These are phyloP conservation scores for Cytospora mali DNA, from an alignment of 2,329 filamentous ascomycete species.

Conservation along the genomic window DNA sequence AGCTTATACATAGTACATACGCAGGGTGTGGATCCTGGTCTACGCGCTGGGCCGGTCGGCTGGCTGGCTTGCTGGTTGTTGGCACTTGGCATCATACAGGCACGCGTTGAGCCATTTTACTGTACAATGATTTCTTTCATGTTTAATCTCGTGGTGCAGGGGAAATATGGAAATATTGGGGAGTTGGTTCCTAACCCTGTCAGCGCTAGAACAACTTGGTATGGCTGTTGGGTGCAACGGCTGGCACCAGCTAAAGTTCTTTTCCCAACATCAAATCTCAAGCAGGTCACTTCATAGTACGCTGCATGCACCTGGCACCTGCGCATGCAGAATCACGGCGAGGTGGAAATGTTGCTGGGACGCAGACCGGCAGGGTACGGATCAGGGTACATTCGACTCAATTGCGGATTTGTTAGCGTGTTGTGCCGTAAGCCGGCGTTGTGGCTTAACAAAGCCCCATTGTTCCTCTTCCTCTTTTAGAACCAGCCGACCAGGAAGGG, in stretches of 20 bases:
- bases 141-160: conserved; percentile 18
- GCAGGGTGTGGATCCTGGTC: background rate
- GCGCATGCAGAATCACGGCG: background rate
- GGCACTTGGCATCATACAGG: background rate
- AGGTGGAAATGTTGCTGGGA: background rate
- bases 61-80: too few relatives aligned
- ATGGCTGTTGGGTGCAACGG: conserved; percentile 1
- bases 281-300: background rate
- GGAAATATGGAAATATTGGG: conserved; percentile 22
- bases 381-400: background rate
- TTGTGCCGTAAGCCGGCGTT: conserved; percentile 15
- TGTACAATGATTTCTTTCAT: conserved; percentile 10
- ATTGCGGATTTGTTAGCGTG: background rate
- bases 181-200: conserved; percentile 19
- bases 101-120: background rate
- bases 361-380: too few relatives aligned
- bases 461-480: conserved; percentile 11
- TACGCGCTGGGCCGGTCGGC: too few relatives aligned
- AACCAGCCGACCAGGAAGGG: conserved; percentile 4
- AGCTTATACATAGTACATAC: too few relatives aligned
- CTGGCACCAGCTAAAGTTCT: background rate
- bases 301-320: background rate
- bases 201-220: conserved; percentile 24
- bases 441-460: conserved; percentile 18
- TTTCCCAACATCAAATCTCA: background rate